Conservation (phyloP, 2,329 filamentous ascomycete genomes). For the Teratosphaeria zuluensis region DNA sequence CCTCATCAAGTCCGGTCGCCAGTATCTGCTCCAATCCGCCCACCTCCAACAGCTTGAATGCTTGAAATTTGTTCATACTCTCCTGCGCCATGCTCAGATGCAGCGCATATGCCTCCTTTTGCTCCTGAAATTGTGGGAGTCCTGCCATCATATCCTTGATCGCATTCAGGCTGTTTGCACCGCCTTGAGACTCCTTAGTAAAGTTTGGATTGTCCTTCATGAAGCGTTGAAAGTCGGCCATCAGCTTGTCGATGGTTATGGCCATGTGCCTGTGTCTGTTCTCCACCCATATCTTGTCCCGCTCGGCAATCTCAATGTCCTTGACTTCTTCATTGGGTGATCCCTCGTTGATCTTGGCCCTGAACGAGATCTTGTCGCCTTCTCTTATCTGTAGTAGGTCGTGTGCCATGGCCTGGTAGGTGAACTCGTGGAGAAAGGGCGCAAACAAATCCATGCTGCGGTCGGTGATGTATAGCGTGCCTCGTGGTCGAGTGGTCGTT, state of each 20-base stretch:
- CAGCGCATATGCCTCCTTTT: constrained; percentile 89
- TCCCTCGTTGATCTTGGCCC: constrained; percentile 68
- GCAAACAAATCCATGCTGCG: constrained; percentile 86
- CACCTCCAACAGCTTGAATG: constrained; percentile 74
- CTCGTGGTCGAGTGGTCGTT: constrained; percentile 64
- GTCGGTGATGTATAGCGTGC: constrained; percentile 78
- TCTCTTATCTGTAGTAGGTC: constrained; percentile 85
- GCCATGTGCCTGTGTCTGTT: constrained; percentile 97
- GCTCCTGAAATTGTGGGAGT: constrained; percentile 85
- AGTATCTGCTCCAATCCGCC: constrained; percentile 83
- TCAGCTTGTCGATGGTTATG: constrained; percentile 87
- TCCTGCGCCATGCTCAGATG: constrained; percentile 96
- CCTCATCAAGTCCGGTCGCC: constrained; percentile 86
- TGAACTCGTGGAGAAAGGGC: constrained; percentile 88
- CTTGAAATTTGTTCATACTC: constrained; percentile 88
- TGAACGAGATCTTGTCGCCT: constrained; percentile 77
- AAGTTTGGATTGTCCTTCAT: constrained; percentile 87
- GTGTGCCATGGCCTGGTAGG: constrained; percentile 96
- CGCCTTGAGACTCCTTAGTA: constrained; percentile 54
- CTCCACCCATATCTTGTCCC: constrained; percentile 90
- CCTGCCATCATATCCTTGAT: constrained; percentile 97
- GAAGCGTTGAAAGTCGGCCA: constrained; percentile 87
- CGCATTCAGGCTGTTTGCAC: constrained; percentile 68
- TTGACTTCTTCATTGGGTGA: constrained; percentile 63
- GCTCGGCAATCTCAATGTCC: constrained; percentile 83